Evolutionary conservation across 768 basidiomycete genomes (phyloP), one percentile per base, ranked within the genome.

Genomic region (Termitomyces sp.): DNA sequence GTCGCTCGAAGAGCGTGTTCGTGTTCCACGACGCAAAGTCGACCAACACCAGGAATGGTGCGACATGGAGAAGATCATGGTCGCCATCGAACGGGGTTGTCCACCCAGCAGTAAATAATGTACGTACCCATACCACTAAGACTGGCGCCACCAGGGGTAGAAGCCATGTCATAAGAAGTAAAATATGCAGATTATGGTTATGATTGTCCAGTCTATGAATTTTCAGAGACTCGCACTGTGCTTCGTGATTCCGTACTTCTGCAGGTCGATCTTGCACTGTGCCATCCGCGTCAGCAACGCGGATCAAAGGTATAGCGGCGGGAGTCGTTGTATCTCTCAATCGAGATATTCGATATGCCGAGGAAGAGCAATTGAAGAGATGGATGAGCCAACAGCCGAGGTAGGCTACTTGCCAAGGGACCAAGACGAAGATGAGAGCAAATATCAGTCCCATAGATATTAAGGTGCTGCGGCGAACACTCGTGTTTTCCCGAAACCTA

Each of bases 391-490:
- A 92, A 62, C 86, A 86, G 20, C 90, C 86, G 24, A 96, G 78
- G 71, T 89, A 94, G 5, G 89, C 93, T 10, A 95, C 89, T 71
- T 97, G 94, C 84, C 92, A 93, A 0, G 94, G 94, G n/a, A 95
- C 76, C 53, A 94, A 72, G 40, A 90, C 61, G 58, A 87, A 80
- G 40, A 94, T 85, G n/a, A 87, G 72, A 16, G 80, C 61, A 52
- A 87, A 77, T 35, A 94, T 79, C 20, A 87, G 50, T 7, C 67
- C 61, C 68, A 92, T 80, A 6, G 88, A 88, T 6, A 85, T 43
- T 26, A 86, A 30, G 3, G 81, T 82, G 64, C 76, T 76, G 59
- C 77, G 73, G 33, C 74, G 76, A 48, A 80, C 70, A 26, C 76
- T 70, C 5, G 62, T 51, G 26, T 71, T 71, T 59, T 78, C 75